Percentiles rank a stretch among this genome's conserved stretches.
Conservation (phyloP, 2,329 filamentous ascomycete species). For the Venturia carpophila region DNA sequence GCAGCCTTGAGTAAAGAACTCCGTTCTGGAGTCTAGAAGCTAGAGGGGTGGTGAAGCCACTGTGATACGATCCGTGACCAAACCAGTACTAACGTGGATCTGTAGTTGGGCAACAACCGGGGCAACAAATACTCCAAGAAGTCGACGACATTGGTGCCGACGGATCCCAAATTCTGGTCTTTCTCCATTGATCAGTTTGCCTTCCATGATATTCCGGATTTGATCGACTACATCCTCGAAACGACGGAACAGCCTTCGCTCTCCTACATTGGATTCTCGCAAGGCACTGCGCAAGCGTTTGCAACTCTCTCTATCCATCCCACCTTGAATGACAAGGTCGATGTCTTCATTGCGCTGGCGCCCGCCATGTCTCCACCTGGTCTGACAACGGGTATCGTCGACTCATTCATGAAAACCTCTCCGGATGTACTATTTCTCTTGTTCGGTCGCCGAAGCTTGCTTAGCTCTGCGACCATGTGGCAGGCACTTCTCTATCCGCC, state of each 20-base stretch:
- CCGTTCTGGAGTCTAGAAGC: too few relatives aligned
- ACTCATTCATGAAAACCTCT: constrained; percentile 87
- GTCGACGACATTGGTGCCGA: constrained; percentile 66
- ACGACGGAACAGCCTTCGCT: constrained; percentile 75
- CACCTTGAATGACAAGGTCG: constrained; percentile 81
- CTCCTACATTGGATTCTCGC: constrained; percentile 95
- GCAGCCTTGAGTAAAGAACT: too few relatives aligned
- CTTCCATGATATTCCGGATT: constrained; percentile 94
- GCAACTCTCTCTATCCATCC: constrained; percentile 89
- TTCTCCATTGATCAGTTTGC: constrained; percentile 99
- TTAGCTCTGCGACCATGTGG: constrained; percentile 94
- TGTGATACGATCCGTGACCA: not conserved
- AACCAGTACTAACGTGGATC: constrained; percentile 22
- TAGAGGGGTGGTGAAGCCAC: too few relatives aligned
- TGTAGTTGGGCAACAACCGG: constrained; percentile 83
- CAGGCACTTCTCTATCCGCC: constrained; percentile 91
- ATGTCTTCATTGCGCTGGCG: constrained; percentile 91
- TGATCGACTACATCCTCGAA: constrained; percentile 81
- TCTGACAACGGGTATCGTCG: constrained; percentile 80
- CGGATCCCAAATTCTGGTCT: constrained; percentile 78
- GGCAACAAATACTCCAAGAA: constrained; percentile 99
- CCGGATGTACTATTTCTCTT: constrained; percentile 87
- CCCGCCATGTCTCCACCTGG: constrained; percentile 95
- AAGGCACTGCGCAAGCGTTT: constrained; percentile 95
- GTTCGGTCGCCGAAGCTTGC: constrained; percentile 83